Base-by-base conservation (phyloP, 306 rosid genomes). In the Mimosa bimucronata region DNA sequence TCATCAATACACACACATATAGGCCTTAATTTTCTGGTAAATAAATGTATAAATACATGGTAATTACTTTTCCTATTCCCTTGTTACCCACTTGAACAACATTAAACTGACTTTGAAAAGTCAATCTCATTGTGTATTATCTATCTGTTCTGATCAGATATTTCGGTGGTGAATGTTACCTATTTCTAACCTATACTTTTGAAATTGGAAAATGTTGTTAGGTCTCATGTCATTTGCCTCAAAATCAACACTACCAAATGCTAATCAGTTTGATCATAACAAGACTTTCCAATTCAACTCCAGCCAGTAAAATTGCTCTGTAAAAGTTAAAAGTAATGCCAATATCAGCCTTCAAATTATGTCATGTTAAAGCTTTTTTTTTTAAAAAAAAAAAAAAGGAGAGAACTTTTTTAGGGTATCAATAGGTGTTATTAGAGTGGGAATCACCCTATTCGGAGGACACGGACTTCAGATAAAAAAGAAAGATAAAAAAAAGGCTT, bases 371-470 rank as follows among this genome's bases (percentile, higher is more conserved):
- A 74, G 57, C 66, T 73, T 79, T 7, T 64, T 64, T 62, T 5
- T 37, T 15, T 41, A 0, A 11, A 42, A 45, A 46, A 46, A 12
- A 10, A 46, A 46, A 45, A 46, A 46, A 14, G n/a, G n/a, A 34
- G 5, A 34, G 38, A 34, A 34, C 1, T 2, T 6, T 21, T 76
- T 31, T 64, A 58, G 65, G 88, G 86, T 60, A 83, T 80, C 79
- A 67, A 23, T 69, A 73, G 77, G 40, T 26, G 74, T 57, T 67
- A 75, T 55, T 55, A 23, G 71, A 66, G 55, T 57, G 45, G 58
- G 79, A 86, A 82, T 84, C 72, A 82, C 77, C 82, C 82, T 66
- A 61, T 8, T 77, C 55, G 78, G 48, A 82, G 66, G 73, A 77
- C 81, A 79, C 77, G 80, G 71, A 81, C 60, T 77, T 73, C 77